Evolutionary conservation across 1,284 basidiomycete species (phyloP).

Genomic region (Leccinum solheimii): DNA sequence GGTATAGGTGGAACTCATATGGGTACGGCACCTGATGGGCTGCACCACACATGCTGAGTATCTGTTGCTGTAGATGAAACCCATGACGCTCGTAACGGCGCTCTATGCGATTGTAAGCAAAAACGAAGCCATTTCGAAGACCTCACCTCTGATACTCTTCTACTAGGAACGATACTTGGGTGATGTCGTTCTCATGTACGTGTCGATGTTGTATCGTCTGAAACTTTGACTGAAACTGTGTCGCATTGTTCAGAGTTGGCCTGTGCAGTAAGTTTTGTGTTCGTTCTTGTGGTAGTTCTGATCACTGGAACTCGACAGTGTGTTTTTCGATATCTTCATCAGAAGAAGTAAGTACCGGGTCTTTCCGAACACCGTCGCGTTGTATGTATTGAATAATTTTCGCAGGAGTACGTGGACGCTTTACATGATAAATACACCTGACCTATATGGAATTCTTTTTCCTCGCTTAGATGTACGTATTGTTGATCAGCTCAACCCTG

Average conservation of each 20-base stretch:
- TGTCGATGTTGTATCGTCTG: slow-evolving; percentile 2
- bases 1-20: slow-evolving; percentile 33
- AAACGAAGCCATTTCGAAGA: not conserved
- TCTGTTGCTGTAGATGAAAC: slow-evolving; percentile 23
- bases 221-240: not conserved
- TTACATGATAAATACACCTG: slow-evolving; percentile 1
- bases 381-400: slow-evolving; percentile 4
- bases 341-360: slow-evolving; percentile 17
- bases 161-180: slow-evolving; percentile 33
- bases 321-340: slow-evolving; percentile 24
- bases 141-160: slow-evolving; percentile 5
- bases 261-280: slow-evolving; percentile 19
- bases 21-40: slow-evolving; percentile 23
- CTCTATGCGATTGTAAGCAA: slow-evolving; percentile 30
- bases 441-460: not conserved
- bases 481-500: not conserved
- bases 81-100: slow-evolving; percentile 26
- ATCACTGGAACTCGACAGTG: slow-evolving; percentile 14
- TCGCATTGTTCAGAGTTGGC: slow-evolving; percentile 17
- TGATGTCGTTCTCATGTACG: slow-evolving; percentile 33
- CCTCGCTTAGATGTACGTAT: slow-evolving; percentile 24
- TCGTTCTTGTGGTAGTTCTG: not conserved
- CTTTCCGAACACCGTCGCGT: not conserved
- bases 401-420: slow-evolving; percentile 26
- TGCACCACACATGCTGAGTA: not conserved